Conservation (phyloP, 1,139 yeast genomes). For the Blastobotrys malaysiensis region DNA sequence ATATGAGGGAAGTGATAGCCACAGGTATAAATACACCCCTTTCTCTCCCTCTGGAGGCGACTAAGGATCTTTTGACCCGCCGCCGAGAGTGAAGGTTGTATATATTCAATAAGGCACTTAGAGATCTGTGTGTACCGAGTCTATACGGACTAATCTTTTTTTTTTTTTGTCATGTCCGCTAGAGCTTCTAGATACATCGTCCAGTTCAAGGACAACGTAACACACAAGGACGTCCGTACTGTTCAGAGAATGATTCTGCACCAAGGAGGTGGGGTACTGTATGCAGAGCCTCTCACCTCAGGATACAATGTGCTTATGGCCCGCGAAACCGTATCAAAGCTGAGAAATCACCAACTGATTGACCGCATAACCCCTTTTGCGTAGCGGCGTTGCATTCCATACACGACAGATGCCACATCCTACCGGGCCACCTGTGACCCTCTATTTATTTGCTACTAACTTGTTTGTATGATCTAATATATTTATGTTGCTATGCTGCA, state of each 20-base stretch:
- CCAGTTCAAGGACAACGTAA: slow-evolving; percentile 6
- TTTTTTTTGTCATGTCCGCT: not conserved
- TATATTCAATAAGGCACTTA: no score
- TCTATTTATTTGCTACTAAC: not conserved
- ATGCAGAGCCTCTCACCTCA: slow-evolving; percentile 4
- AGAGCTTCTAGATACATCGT: slow-evolving; percentile 6
- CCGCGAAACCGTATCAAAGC: slow-evolving; percentile 3
- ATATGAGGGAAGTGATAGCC: not conserved
- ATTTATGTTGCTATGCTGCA: not conserved
- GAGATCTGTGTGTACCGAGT: not conserved
- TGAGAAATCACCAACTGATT: slow-evolving; percentile 1
- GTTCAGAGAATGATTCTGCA: slow-evolving; percentile 6
- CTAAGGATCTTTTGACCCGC: not conserved
- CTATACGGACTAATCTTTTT: not conserved
- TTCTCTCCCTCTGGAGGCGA: not conserved
- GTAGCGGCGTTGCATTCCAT: not conserved
- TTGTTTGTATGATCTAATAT: not conserved
- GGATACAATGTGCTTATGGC: slow-evolving; percentile 9
- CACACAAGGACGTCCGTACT: slow-evolving; percentile 5
- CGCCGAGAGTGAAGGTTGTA: no score
- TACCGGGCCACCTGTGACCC: not conserved
- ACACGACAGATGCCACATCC: no score
- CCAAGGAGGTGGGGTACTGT: slow-evolving; percentile 11
- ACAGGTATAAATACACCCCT: not conserved
- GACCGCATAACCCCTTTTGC: slow-evolving; percentile 4